These are phyloP conservation scores for Fusarium phyllophilum DNA, from an alignment of 2,329 filamentous ascomycete genomes.

Conservation along the genomic window DNA sequence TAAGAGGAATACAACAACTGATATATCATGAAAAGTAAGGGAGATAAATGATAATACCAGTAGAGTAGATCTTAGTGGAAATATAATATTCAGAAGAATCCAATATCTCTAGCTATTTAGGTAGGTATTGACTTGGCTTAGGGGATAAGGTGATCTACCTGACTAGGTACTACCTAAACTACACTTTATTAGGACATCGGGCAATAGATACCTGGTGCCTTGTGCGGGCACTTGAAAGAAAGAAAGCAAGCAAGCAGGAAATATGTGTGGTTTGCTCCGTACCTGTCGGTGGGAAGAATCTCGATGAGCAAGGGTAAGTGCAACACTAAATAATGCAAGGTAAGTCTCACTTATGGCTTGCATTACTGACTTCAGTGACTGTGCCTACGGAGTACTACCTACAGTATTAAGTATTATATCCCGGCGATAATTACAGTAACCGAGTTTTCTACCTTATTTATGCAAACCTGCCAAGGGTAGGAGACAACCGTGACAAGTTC, in stretches of 20 bases:
- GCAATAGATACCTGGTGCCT: background rate
- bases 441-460: background rate
- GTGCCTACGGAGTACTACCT: background rate
- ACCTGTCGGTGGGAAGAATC: constrained; percentile 4
- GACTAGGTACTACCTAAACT: background rate
- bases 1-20: background rate
- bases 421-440: background rate
- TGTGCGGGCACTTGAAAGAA: background rate
- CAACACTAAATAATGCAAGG: background rate
- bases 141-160: background rate
- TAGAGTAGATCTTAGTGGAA: no score
- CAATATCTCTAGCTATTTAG: background rate
- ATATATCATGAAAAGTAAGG: background rate
- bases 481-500: background rate
- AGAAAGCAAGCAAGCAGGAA: background rate
- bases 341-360: background rate
- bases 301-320: constrained; percentile 15
- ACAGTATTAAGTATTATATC: no score
- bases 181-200: background rate
- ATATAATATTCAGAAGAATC: background rate
- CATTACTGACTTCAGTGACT: background rate
- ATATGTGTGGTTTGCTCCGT: background rate
- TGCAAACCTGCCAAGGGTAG: background rate
- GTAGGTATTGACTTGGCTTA: background rate
- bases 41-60: background rate